Evolutionary conservation across 176 grass and related monocot species (phyloP).

Genomic region (Hyparrhenia diplandra): DNA sequence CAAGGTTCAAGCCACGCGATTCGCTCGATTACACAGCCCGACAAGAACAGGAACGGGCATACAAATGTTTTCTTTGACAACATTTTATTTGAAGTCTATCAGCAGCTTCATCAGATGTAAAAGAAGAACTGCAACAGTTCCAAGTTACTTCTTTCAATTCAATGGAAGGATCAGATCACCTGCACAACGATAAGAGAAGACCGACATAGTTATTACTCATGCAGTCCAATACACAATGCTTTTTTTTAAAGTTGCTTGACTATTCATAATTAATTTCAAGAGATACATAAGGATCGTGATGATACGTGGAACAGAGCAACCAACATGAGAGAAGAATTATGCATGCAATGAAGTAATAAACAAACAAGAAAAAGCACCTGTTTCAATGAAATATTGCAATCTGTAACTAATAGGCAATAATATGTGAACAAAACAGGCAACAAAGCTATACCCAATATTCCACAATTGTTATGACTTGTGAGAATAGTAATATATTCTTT

Average conservation of each 20-base stretch:
- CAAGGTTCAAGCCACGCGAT: background rate
- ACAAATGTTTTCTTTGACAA: conserved; percentile 40
- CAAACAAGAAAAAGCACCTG: background rate
- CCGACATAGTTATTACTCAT: background rate
- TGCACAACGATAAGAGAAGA: conserved; percentile 7
- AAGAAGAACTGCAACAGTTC: conserved; percentile 6
- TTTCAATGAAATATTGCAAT: background rate
- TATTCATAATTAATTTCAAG: background rate
- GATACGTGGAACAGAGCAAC: background rate
- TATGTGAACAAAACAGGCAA: background rate
- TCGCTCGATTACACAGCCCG: background rate
- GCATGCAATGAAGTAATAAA: background rate
- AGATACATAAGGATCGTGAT: background rate
- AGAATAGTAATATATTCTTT: background rate
- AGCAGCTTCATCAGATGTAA: conserved; percentile 16
- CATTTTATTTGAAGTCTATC: conserved; percentile 45
- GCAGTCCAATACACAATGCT: background rate
- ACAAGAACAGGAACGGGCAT: conserved; percentile 6
- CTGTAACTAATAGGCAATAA: background rate
- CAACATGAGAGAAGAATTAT: background rate
- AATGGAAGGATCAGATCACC: conserved; percentile 25
- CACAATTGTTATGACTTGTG: background rate
- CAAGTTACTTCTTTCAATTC: conserved; percentile 15
- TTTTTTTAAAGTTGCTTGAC: background rate
- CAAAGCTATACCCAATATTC: background rate